Base-by-base conservation (phyloP, 768 basidiomycete genomes). In the Scleroderma bovista region DNA sequence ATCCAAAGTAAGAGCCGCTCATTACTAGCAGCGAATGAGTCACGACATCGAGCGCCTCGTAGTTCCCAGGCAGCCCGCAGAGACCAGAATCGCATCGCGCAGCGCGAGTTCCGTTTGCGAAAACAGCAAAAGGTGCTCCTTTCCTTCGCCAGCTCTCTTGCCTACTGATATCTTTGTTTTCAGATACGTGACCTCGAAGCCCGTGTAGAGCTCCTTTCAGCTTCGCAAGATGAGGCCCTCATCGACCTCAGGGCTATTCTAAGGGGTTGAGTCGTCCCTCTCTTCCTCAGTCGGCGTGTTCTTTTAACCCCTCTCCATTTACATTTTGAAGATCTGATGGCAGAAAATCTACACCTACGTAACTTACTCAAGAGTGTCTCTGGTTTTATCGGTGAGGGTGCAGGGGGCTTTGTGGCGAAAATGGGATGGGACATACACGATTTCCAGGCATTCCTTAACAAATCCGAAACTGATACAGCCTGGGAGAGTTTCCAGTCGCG, bases 121-220 rank as follows among this genome's bases (percentile, higher is more conserved):
- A 96, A 96, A 64, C 93, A 95, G 61, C 93, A 94, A 56, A 76
- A 86, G 65, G 86, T 85, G 50, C 51, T 74, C 68, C 9, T 46
- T 26, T 41, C 40, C 26, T 37, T 39, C 39, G 10, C 15, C 16
- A 33, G 13, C 13, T 19, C 17, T 44, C 48, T 32, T 47, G 9
- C 6, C 17, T 17, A 29, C 33, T 39, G 17, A 45, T 48, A 54
- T 40, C 41, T 33, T 47, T 17, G 48, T 41, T 24, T 36, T 44
- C 58, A 96, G 90, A 93, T 96, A 67, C 88, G 93, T 19, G 93
- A 96, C 69, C 81, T 96, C 33, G 93, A 96, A 70, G 93, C 93
- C 17, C 81, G 89, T 40, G 91, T 96, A n/a, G 93, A 94, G 68
- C 84, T 96, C 8, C 77, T 96, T 16, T 95, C 93, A 6, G 92